Evolutionary conservation across 2,329 filamentous ascomycete species (phyloP), one percentile per base, ranked within the genome.

Genomic region (Huntiella decipiens): DNA sequence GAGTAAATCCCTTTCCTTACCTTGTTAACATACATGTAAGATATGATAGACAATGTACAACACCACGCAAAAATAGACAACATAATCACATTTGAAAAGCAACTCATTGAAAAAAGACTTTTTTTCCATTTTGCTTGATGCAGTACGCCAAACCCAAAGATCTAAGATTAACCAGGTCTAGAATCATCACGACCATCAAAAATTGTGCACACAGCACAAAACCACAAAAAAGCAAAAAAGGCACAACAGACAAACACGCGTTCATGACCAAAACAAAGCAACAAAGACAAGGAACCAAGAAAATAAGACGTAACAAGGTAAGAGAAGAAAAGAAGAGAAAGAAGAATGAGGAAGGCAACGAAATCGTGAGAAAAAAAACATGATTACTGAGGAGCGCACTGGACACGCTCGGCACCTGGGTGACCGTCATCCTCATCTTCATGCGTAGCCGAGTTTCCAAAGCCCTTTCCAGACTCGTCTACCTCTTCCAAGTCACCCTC

Each of bases 401-500:
- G 83, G 49, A 91, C 82, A 52, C 83, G 76, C 67, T 87, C 82
- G 42, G 68, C 80, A 51, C 80, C 79, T 11, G 75, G 70, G 52
- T 82, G 78, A 15, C 79, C 80, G 40, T 83, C 80, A 39, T 86
- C 77, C 5, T 87, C 82, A 34, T 52, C 51, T 36, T 87, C 82
- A 1, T 84, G 79, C 68, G 76, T 76, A 51, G 61, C 60, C 46
- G 63, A 65, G 39, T 65, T 67, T 50, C 77, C 78, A 53, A 82
- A 79, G 38, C 80, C 81, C 53, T 79, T 71, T 57, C 74, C 71
- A 32, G 68, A 63, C 56, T 70, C 74, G 37, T 95, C 88, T 37
- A 92, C 69, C 50, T 92, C 82, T 62, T 96, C 86, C 32, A 96
- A 72, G 43, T 82, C 76, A 55, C 79, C 92, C 54, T 84, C 80